These are phyloP conservation scores for Diplodia seriata DNA, from an alignment of 2,329 filamentous ascomycete genomes.

Conservation along the genomic window DNA sequence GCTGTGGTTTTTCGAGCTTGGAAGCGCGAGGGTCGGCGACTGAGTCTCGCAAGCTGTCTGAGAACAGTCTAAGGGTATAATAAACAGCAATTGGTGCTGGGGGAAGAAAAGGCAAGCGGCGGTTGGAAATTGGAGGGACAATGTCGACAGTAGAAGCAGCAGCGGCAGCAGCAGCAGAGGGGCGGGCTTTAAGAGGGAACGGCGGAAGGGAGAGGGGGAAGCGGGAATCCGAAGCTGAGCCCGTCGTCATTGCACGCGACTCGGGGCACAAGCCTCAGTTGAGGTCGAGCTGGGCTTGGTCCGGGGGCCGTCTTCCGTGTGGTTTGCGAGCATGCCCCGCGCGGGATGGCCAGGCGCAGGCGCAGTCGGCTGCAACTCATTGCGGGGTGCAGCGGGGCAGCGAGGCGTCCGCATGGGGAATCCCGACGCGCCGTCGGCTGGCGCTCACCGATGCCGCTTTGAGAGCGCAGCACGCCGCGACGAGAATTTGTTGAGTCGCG, in stretches of 20 bases:
- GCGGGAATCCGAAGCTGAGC: not conserved
- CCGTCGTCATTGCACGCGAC: conserved; percentile 8
- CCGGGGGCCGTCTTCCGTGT: conserved; percentile 4
- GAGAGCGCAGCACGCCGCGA: not conserved
- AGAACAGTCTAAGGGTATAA: not conserved
- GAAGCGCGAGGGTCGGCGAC: not conserved
- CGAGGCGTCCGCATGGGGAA: not conserved
- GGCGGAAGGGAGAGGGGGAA: not conserved
- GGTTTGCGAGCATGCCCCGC: conserved; percentile 15
- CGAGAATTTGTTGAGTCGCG: conserved; percentile 9
- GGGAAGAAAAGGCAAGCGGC: not conserved
- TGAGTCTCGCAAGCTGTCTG: not conserved
- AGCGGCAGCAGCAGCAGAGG: not conserved
- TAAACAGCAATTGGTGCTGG: not conserved
- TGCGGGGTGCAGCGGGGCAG: conserved; percentile 21
- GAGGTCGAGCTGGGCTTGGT: conserved; percentile 21
- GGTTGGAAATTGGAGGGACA: not conserved
- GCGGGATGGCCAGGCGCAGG: not conserved
- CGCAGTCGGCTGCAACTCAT: conserved; percentile 20
- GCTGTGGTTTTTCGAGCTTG: not conserved
- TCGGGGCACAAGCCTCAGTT: conserved; percentile 18
- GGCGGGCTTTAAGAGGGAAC: conserved; percentile 7
- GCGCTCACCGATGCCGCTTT: not conserved
- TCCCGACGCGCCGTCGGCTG: not conserved
- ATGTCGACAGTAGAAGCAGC: not conserved